Evolutionary conservation across 2,329 filamentous ascomycete genomes (phyloP), one percentile per base, ranked within the genome.

Genomic region (Incumbomyces lentus): DNA sequence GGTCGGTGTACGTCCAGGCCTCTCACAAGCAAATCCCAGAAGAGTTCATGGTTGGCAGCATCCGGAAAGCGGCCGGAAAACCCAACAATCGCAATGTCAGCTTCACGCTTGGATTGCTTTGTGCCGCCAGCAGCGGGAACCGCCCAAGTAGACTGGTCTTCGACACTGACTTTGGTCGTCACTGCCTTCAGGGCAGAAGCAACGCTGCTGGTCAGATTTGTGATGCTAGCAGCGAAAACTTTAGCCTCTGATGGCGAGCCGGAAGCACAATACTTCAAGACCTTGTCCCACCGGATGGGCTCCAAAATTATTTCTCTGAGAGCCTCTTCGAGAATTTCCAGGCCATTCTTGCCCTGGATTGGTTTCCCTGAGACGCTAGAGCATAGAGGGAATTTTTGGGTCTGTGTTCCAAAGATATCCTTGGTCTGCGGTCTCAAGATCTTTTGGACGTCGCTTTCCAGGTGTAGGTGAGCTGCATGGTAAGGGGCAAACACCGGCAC

Each of bases 51-150:
- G 58, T 74, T 82, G 13, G 78, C 81, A 41, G 84, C 81, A 55
- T 83, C 80, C 1, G 84, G 84, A 62, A 86, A 88, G 42, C 84
- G 76, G 42, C 84, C 84, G 38, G 84, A 77, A 76, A 87, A 85
- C 44, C 87, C 87, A 30, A 94, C 83, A 52, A 94, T 88, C 48
- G 87, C 87, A 52, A 94, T 77, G 64, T 88, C 89, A 60, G 78
- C 76, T 57, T 76, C 26, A 67, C 73, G 49, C 68, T 70, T 41
- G 66, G 71, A 44, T 42, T 58, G 44, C 56, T 58, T 48, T 54
- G 59, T 43, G 54, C 58, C 51, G 10, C 52, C 46, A 1, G 52
- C 40, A 19, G 56, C 47, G 4, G 52, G 52, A n/a, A 60, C 55
- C 2, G 51, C 51, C 71, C 72, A 75, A 2, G 63, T 57, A 13